Conservation (phyloP, 192 early-diverging fungal species). For the Backusella morwellensis region DNA sequence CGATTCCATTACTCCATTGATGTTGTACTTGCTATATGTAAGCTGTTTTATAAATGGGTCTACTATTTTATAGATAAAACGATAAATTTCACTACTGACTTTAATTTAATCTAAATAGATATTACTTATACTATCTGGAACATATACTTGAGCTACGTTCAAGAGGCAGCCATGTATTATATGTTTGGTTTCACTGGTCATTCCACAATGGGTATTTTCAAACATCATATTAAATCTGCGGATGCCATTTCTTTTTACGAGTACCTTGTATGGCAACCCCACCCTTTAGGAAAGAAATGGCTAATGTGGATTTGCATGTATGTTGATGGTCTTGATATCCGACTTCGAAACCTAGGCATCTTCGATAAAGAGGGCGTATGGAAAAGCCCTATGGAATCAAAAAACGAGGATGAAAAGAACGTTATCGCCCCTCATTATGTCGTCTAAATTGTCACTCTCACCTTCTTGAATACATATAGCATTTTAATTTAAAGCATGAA, state of each 20-base stretch:
- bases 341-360: slow-evolving; percentile 12
- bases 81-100: neutral
- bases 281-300: slow-evolving; percentile 20
- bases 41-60: neutral
- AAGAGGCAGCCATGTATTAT: slow-evolving; percentile 26
- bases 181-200: slow-evolving; percentile 17
- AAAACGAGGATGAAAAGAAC: neutral
- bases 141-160: slow-evolving; percentile 19
- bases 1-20: slow-evolving; percentile 64
- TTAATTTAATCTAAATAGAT: slow-evolving; percentile 3
- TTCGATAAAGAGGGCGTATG: slow-evolving; percentile 23
- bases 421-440: neutral
- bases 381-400: neutral
- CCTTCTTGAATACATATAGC: neutral
- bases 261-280: slow-evolving; percentile 23
- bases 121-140: slow-evolving; percentile 25
- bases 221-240: neutral
- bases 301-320: slow-evolving; percentile 31
- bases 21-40: slow-evolving; percentile 49
- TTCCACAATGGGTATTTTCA: slow-evolving; percentile 21
- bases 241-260: slow-evolving; percentile 14
- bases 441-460: neutral
- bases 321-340: slow-evolving; percentile 25
- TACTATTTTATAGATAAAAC: neutral
- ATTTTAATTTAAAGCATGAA: neutral